Evolutionary conservation across 805 yeast species (phyloP), one percentile per base, ranked within the genome.

Genomic region (Metschnikowia gruessii): DNA sequence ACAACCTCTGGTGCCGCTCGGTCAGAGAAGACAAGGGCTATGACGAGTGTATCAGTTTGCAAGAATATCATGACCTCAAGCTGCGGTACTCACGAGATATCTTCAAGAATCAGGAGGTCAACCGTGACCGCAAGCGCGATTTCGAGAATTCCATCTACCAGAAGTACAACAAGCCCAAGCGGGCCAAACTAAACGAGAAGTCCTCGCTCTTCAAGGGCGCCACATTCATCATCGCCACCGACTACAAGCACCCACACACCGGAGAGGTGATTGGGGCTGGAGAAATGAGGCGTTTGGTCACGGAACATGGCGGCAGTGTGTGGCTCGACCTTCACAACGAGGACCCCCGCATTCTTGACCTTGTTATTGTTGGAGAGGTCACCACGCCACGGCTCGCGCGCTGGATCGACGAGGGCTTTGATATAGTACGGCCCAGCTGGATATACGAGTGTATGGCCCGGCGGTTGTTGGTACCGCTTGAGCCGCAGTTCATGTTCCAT

Each of bases 351-450:
- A 32, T 32, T 16, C 37, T 46, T 6, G 40, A 45, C n/a, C 48
- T 54, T 1, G 43, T 64, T 1, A 53, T 67, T 3, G 34, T 68
- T 2, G 61, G 66, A 29, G 68, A 67, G 42, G 52, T 50, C 12
- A 32, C 48, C 9, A 54, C 65, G 3, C 74, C 75, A 4, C 52
- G 60, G 5, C 51, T 65, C 15, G 45, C 57, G 35, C 43, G 51
- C 4, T 66, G 64, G 52, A 45, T 58, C 10, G 43, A 54, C 2
- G 58, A 60, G 15, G 85, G 85, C 0, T 78, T 74, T 54, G 87
- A 83, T 56, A 69, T 92, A 0, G 59, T 89, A 7, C 73, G 65
- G 42, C 89, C 95, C 0, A 61, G 66, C 26, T 92, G 96, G 96
- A 60, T 88, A 5, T 69, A 80, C 37, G 91, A 87, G 53, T 81